Conservation (phyloP, 495 filamentous ascomycete genomes). For the Aspergillus indologenus region DNA sequence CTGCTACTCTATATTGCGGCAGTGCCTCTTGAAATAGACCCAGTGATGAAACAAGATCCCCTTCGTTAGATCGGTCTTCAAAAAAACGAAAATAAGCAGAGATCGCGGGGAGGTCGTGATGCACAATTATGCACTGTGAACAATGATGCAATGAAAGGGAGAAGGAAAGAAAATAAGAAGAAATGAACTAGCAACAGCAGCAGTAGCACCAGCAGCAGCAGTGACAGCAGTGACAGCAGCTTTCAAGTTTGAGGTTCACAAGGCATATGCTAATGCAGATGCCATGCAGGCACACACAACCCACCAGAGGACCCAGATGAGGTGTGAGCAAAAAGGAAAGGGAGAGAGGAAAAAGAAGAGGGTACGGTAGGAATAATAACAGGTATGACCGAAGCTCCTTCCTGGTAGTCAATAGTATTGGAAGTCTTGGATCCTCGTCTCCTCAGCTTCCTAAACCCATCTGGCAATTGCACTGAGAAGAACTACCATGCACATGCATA, state of each 20-base stretch:
- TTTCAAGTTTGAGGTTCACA: no score
- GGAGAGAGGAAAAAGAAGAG: constrained; percentile 3
- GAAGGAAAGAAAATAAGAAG: neutral
- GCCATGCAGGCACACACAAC: neutral
- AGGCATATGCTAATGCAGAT: no score
- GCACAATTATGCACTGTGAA: neutral
- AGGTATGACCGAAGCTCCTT: neutral
- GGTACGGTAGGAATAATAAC: neutral
- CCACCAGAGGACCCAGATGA: neutral
- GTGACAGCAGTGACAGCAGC: no score
- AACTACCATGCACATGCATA: no score
- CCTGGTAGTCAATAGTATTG: neutral
- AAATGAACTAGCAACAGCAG: no score
- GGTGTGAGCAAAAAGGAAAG: constrained; percentile 1
- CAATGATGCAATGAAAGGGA: neutral
- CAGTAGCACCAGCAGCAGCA: no score
- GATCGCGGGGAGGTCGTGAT: neutral
- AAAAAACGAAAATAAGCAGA: neutral
- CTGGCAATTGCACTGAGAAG: neutral
- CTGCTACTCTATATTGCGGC: constrained; percentile 12
- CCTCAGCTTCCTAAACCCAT: neutral
- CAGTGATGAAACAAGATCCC: neutral
- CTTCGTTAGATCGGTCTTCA: neutral
- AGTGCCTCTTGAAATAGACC: neutral
- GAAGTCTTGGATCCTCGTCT: neutral